These are phyloP conservation scores for Pseudogymnoascus sp. DNA, from an alignment of 2,329 filamentous ascomycete species.

Conservation along the genomic window DNA sequence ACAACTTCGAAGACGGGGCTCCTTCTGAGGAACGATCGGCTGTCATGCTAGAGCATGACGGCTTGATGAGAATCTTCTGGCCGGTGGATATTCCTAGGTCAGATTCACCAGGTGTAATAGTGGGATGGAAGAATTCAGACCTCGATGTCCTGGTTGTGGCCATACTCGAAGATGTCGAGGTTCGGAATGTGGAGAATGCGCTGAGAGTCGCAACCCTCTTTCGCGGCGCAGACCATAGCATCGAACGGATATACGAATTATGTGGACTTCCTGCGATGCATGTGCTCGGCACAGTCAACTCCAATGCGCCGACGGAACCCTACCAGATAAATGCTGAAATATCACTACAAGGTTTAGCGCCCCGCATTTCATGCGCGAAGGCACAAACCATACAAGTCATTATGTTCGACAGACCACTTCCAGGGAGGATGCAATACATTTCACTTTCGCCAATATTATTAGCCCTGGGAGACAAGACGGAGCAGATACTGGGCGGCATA, in stretches of 20 bases:
- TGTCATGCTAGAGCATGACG: slow-evolving; percentile 71
- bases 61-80: slow-evolving; percentile 98
- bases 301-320: slow-evolving; percentile 53
- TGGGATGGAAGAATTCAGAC: slow-evolving; percentile 92
- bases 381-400: slow-evolving; percentile 78
- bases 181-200: slow-evolving; percentile 76
- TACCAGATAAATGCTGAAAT: slow-evolving; percentile 57
- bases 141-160: slow-evolving; percentile 86
- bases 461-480: slow-evolving; percentile 68
- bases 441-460: slow-evolving; percentile 85
- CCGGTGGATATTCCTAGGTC: slow-evolving; percentile 75
- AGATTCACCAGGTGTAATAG: slow-evolving; percentile 72
- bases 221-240: slow-evolving; percentile 72
- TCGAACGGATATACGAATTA: slow-evolving; percentile 73
- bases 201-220: slow-evolving; percentile 78
- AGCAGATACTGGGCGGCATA: slow-evolving; percentile 44
- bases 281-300: slow-evolving; percentile 79
- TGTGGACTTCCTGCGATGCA: slow-evolving; percentile 80
- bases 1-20: slow-evolving; percentile 87
- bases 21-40: slow-evolving; percentile 58
- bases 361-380: slow-evolving; percentile 66
- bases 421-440: slow-evolving; percentile 90
- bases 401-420: slow-evolving; percentile 79
- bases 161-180: slow-evolving; percentile 80
- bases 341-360: slow-evolving; percentile 45